phyloP scores from a whole-genome alignment of 805 yeast genomes.

The Yamadazyma scolyti region DNA sequence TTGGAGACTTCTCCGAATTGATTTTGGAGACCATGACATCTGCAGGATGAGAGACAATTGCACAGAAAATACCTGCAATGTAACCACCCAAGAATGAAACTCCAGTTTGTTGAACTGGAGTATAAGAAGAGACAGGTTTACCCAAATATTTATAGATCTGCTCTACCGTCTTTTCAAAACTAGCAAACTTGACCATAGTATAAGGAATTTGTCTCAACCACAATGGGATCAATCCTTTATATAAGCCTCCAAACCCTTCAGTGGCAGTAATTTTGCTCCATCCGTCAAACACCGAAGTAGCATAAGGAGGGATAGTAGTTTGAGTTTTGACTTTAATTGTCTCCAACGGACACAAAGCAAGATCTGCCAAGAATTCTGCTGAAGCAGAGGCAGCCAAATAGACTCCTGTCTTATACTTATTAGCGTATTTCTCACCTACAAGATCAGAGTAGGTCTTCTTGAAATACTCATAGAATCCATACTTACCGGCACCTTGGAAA shows the following conservation, averaged over 20 bases:
- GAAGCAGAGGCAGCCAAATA: conserved; percentile 85
- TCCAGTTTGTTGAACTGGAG: conserved; percentile 80
- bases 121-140: conserved; percentile 66
- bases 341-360: conserved; percentile 89
- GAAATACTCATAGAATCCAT: conserved; percentile 91
- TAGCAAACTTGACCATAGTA: conserved; percentile 95
- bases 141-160: conserved; percentile 72
- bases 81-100: conserved; percentile 95
- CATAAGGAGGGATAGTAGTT: conserved; percentile 86
- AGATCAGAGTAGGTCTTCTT: conserved; percentile 70
- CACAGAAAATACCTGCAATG: conserved; percentile 96
- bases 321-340: conserved; percentile 93
- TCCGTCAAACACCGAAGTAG: conserved; percentile 61
- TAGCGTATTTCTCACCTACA: conserved; percentile 61
- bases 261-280: conserved; percentile 58
- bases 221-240: conserved; percentile 85
- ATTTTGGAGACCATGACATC: conserved; percentile 97
- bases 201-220: conserved; percentile 99
- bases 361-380: conserved; percentile 92
- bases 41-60: conserved; percentile 96
- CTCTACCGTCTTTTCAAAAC: conserved; percentile 89
- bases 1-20: conserved; percentile 63
- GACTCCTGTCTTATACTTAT: conserved; percentile 65
- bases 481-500: conserved; percentile 95
- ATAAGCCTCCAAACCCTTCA: conserved; percentile 73